Evolutionary conservation across 179 eudicot species (phyloP).

Genomic region (Vitellaria paradoxa): DNA sequence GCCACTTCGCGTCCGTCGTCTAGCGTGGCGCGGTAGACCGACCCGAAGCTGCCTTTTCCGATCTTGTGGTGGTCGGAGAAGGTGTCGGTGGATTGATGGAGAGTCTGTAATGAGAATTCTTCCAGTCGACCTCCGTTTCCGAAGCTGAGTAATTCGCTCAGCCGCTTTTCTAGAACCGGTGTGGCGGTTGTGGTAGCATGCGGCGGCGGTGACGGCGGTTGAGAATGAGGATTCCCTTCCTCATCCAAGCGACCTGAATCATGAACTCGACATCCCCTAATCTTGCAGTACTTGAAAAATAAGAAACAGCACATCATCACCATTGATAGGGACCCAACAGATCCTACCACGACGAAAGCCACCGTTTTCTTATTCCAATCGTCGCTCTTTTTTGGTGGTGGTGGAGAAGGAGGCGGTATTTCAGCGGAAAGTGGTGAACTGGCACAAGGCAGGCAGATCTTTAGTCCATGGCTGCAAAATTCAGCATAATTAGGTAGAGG

Average conservation of each 20-base stretch:
- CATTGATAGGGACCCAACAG: conserved; percentile 50
- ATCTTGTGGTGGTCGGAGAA: conserved; percentile 61
- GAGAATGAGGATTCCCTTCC: conserved; percentile 10
- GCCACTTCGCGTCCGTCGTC: conserved; percentile 63
- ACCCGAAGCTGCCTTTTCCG: conserved; percentile 85
- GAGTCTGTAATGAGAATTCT: conserved; percentile 51
- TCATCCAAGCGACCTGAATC: conserved; percentile 76
- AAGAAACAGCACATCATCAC: conserved; percentile 28
- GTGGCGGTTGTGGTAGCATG: conserved; percentile 14
- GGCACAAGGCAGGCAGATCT: conserved; percentile 46
- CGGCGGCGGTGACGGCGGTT: background rate
- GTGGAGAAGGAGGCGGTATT: background rate
- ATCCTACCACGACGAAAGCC: conserved; percentile 65
- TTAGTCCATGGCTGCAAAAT: conserved; percentile 39
- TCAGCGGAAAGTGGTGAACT: background rate
- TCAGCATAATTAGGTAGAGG: conserved; percentile 30
- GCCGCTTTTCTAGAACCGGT: conserved; percentile 44
- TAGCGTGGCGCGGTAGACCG: conserved; percentile 61
- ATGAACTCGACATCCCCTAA: conserved; percentile 58
- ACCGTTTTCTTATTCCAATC: conserved; percentile 49
- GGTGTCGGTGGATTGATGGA: conserved; percentile 52
- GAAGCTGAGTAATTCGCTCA: conserved; percentile 64
- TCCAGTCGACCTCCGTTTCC: conserved; percentile 56
- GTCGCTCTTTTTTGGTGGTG: background rate
- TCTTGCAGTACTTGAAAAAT: conserved; percentile 25